phyloP scores from a whole-genome alignment of 2,329 filamentous ascomycete species.

The Achaetomium macrosporum region DNA sequence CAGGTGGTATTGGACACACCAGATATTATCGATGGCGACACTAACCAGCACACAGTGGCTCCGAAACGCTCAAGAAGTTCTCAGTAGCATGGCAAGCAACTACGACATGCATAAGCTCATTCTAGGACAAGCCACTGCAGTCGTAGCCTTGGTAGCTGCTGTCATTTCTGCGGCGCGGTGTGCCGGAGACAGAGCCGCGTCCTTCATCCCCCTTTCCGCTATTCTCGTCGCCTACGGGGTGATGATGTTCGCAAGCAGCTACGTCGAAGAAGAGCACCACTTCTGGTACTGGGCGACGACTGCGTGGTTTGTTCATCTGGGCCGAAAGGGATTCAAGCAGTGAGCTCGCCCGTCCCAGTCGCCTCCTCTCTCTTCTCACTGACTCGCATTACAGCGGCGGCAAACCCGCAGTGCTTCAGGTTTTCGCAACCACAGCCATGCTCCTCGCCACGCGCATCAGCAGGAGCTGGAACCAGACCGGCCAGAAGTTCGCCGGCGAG shows the following conservation, averaged over 20 bases:
- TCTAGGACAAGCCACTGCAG: constrained; percentile 38
- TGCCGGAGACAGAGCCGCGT: constrained; percentile 23
- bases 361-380: neutral
- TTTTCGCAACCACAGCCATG: constrained; percentile 38
- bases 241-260: constrained; percentile 98
- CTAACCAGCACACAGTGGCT: constrained; percentile 50
- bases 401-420: constrained; percentile 25
- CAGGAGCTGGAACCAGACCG: constrained; percentile 91
- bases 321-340: constrained; percentile 41
- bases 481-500: constrained; percentile 90
- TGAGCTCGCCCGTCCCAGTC: constrained; percentile 21
- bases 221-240: constrained; percentile 60
- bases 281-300: constrained; percentile 94
- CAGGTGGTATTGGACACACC: constrained; percentile 20
- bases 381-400: constrained; percentile 21
- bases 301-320: constrained; percentile 58
- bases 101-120: constrained; percentile 67
- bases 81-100: constrained; percentile 89
- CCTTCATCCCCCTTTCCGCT: constrained; percentile 40
- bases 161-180: constrained; percentile 32
- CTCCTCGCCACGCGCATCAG: constrained; percentile 60
- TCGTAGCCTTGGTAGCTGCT: constrained; percentile 35
- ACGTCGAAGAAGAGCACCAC: constrained; percentile 96
- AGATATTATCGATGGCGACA: neutral
- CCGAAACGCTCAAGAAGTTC: constrained; percentile 64